Conservation (phyloP, 208 protist genomes). For the Leishmania turanica region DNA sequence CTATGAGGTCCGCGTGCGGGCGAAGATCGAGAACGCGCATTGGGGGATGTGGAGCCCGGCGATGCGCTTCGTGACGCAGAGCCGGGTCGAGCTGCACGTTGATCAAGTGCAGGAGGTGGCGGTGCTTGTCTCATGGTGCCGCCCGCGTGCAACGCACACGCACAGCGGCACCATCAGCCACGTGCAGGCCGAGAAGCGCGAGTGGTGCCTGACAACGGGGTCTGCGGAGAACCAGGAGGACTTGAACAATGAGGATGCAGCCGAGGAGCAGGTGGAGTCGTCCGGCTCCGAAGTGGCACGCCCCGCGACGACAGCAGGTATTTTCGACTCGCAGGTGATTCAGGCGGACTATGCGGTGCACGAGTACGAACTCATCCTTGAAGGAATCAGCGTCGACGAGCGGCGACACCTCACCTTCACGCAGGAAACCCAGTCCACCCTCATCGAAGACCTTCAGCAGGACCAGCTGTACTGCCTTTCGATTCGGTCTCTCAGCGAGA, state of each 20-base stretch:
- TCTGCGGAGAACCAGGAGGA: slow-evolving; percentile 5
- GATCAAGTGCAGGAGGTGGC: slow-evolving; percentile 78
- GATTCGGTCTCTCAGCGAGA: slow-evolving; percentile 78
- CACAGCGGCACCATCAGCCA: neutral
- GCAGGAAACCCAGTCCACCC: slow-evolving; percentile 48
- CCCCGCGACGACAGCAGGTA: neutral
- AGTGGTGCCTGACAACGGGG: neutral
- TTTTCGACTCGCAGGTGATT: slow-evolving; percentile 41
- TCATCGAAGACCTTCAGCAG: slow-evolving; percentile 65
- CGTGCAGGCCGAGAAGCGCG: neutral
- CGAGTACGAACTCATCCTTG: slow-evolving; percentile 75
- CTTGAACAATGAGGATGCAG: slow-evolving; percentile 16
- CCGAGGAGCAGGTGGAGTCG: neutral
- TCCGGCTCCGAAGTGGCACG: neutral
- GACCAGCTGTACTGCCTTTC: slow-evolving; percentile 86
- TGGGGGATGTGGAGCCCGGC: slow-evolving; percentile 89
- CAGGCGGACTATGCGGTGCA: slow-evolving; percentile 78
- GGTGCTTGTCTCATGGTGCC: slow-evolving; percentile 73
- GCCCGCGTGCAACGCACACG: slow-evolving; percentile 59
- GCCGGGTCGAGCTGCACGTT: slow-evolving; percentile 72
- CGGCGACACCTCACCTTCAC: slow-evolving; percentile 51
- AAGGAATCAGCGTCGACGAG: slow-evolving; percentile 67
- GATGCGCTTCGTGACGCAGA: slow-evolving; percentile 85
- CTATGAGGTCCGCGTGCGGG: slow-evolving; percentile 82
- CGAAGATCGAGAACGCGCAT: slow-evolving; percentile 62